Evolutionary conservation across 1,284 basidiomycete species (phyloP).

Genomic region (Ustilago xerochloae): DNA sequence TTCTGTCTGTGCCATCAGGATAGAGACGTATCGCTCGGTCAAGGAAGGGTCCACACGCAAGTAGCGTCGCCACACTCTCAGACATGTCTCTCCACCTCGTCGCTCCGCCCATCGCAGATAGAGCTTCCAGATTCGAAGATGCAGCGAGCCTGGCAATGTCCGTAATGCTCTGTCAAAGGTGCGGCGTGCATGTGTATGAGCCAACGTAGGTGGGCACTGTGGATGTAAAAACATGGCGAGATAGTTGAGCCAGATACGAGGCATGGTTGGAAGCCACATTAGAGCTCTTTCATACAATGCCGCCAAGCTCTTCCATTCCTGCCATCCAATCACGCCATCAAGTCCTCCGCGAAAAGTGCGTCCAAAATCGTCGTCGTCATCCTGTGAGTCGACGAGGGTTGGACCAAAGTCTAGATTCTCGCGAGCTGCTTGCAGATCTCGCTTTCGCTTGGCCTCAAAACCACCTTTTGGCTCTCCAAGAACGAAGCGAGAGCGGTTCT

Average conservation of each 20-base stretch:
- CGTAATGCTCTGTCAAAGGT: conserved; percentile 95
- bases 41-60: conserved; percentile 73
- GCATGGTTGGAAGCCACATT: conserved; percentile 93
- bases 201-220: conserved; percentile 83
- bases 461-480: conserved; percentile 76
- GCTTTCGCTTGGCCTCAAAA: conserved; percentile 65
- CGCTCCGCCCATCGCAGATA: conserved; percentile 94
- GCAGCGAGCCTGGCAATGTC: conserved; percentile 92
- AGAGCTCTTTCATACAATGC: conserved; percentile 91
- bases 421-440: conserved; percentile 69
- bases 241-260: conserved; percentile 93
- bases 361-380: conserved; percentile 76
- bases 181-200: conserved; percentile 87
- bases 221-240: conserved; percentile 90
- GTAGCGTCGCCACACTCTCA: conserved; percentile 89
- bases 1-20: conserved; percentile 55
- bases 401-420: conserved; percentile 74
- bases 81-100: conserved; percentile 83
- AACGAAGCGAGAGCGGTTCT: conserved; percentile 84
- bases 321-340: conserved; percentile 87
- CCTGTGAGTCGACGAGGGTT: conserved; percentile 54
- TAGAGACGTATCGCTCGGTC: conserved; percentile 62
- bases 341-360: conserved; percentile 81
- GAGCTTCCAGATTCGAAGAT: conserved; percentile 89
- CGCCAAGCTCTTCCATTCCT: conserved; percentile 91